These are phyloP conservation scores for Chalaropsis ovoidea DNA, from an alignment of 2,329 filamentous ascomycete genomes.

Conservation along the genomic window DNA sequence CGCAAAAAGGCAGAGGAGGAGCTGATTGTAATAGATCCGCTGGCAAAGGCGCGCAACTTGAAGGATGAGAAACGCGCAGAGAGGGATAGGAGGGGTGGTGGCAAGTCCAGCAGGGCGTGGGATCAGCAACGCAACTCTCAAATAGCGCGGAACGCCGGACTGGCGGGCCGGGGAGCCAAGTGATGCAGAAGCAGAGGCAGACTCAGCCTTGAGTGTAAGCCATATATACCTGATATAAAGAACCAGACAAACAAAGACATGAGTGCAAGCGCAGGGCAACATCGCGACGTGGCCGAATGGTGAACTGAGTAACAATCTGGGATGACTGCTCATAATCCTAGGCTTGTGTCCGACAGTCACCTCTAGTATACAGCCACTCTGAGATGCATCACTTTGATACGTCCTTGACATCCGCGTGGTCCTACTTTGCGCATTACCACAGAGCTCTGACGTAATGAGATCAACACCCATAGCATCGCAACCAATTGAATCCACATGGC, in stretches of 20 bases:
- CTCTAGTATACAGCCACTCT: no score
- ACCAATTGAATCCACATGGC: not conserved
- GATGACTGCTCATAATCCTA: no score
- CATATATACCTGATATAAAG: not conserved
- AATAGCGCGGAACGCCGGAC: slow-evolving; percentile 43
- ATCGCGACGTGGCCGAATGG: not conserved
- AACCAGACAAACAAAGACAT: not conserved
- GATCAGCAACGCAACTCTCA: slow-evolving; percentile 48
- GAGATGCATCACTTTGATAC: not conserved
- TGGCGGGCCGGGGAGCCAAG: slow-evolving; percentile 48
- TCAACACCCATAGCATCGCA: not conserved
- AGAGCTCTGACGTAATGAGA: not conserved
- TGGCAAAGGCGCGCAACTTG: slow-evolving; percentile 67
- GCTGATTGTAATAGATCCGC: slow-evolving; percentile 82
- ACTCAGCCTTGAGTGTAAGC: not conserved
- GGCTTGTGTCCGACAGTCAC: no score
- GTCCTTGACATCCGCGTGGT: not conserved
- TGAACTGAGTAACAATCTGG: not conserved
- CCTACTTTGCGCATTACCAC: not conserved
- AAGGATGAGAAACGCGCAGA: slow-evolving; percentile 53
- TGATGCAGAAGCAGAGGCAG: slow-evolving; percentile 30
- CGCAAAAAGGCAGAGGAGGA: slow-evolving; percentile 87
- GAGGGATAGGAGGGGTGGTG: slow-evolving; percentile 44
- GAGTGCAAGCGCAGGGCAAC: not conserved
- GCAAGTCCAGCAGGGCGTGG: slow-evolving; percentile 46